Conservation (phyloP, 495 filamentous ascomycete species). For the Neurospora sp. region DNA sequence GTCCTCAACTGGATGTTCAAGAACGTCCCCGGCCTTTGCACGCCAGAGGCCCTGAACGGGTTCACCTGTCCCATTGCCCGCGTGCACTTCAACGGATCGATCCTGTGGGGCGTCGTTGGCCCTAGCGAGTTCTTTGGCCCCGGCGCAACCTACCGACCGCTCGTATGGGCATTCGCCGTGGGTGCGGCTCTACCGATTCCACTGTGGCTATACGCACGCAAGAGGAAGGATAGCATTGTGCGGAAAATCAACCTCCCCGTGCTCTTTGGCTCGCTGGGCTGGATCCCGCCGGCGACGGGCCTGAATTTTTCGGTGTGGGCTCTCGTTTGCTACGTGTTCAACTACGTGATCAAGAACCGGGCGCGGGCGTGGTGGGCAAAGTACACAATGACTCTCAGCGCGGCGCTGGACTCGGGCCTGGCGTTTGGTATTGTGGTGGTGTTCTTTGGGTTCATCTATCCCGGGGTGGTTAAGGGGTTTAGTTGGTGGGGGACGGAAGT, state of each 20-base stretch:
- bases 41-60: constrained; percentile 64
- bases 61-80: constrained; percentile 82
- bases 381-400: constrained; percentile 79
- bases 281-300: constrained; percentile 80
- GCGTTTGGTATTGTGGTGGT: constrained; percentile 71
- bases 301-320: constrained; percentile 79
- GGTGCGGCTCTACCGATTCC: constrained; percentile 60
- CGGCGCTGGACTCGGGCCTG: constrained; percentile 71
- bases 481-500: constrained; percentile 72
- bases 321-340: constrained; percentile 73
- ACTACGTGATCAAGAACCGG: constrained; percentile 58
- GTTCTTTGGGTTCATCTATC: constrained; percentile 74
- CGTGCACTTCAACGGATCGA: constrained; percentile 82
- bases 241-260: constrained; percentile 63
- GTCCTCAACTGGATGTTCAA: constrained; percentile 86
- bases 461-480: constrained; percentile 53
- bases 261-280: constrained; percentile 60
- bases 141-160: constrained; percentile 54
- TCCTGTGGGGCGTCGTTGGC: constrained; percentile 83
- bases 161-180: constrained; percentile 70
- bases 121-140: constrained; percentile 68
- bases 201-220: constrained; percentile 53
- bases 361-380: constrained; percentile 71
- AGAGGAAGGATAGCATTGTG: constrained; percentile 38
- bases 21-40: constrained; percentile 69